phyloP scores from a whole-genome alignment of 1,284 basidiomycete species.

The Microbotryum violaceum region DNA sequence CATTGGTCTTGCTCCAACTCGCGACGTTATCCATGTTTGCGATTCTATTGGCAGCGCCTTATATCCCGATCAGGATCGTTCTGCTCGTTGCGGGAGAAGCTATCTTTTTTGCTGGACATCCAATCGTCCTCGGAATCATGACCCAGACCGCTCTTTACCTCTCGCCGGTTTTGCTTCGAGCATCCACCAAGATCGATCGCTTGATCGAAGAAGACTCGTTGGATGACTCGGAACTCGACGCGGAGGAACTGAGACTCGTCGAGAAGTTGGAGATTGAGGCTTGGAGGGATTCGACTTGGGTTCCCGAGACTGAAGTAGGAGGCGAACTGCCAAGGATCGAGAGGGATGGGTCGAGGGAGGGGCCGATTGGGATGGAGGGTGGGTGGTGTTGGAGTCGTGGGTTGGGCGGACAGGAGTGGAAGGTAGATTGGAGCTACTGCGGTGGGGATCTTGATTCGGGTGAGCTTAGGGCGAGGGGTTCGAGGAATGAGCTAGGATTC shows the following conservation, averaged over 20 bases:
- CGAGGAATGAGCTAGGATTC: conserved; percentile 1
- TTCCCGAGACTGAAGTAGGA: conserved; percentile 13
- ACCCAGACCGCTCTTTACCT: not conserved
- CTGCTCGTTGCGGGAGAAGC: conserved; percentile 29
- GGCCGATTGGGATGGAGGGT: too few species aligned
- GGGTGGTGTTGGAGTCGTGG: too few species aligned
- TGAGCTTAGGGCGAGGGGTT: conserved; percentile 6
- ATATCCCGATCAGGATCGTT: conserved; percentile 29
- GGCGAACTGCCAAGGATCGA: conserved; percentile 12
- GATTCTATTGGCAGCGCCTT: conserved; percentile 18
- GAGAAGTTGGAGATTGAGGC: conserved; percentile 18
- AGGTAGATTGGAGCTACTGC: too few species aligned
- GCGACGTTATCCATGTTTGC: conserved; percentile 19
- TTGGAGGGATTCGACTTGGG: conserved; percentile 11
- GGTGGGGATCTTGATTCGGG: conserved; percentile 8
- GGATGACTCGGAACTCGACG: conserved; percentile 17
- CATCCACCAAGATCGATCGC: not conserved
- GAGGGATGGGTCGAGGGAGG: too few species aligned
- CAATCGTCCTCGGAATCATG: conserved; percentile 15
- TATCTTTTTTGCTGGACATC: conserved; percentile 29
- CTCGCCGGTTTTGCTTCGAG: not conserved
- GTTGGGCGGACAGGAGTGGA: too few species aligned
- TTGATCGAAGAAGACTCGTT: conserved; percentile 28
- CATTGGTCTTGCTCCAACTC: conserved; percentile 30
- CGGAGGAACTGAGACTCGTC: conserved; percentile 4